Evolutionary conservation across 768 basidiomycete species (phyloP), one percentile per base, ranked within the genome.

Genomic region (Pleurotus salmoneostramineus): DNA sequence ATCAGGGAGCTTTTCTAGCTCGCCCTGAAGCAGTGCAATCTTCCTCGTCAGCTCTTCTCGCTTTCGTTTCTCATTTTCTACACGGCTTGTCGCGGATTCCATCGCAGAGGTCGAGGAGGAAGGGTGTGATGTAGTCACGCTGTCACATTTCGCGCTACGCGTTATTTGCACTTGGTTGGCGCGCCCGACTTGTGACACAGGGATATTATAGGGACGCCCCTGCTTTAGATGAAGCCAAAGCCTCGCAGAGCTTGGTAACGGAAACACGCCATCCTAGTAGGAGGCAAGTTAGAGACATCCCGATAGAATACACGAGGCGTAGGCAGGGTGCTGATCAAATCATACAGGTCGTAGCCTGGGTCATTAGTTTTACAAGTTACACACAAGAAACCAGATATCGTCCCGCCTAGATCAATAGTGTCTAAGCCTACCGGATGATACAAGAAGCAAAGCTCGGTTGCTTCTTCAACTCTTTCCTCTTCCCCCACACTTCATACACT

Each of bases 401-500:
- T 27, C 21, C 21, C 21, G 21, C 21, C 21, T 27, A 27, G 21
- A 27, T 27, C 21, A 27, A 27, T 27, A 27, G 21, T 27, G 21
- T 27, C 3, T 1, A 3, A 3, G 21, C 21, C 15, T 49, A 49
- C 7, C 48, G 48, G 31, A 49, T 49, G 31, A 49, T 49, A 49
- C 48, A 49, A 8, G 48, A 49, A 7, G 52, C 52, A 14, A 55
- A 71, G 43, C 69, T 71, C 8, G 63, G 36, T 45, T 67, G 68
- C 49, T 63, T 64, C 48, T 63, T 64, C 2, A 74, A 21, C 43
- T 73, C 72, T 58, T 69, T 76, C 56, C 70, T 67, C 67, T 76
- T 80, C 36, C 75, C 74, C 81, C 81, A 83, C 6, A 79, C 73
- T 50, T 82, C 84, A 75, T 80, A 86, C 43, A 87, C 78, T 71